phyloP scores from a whole-genome alignment of 352 stramenopile species.

The Phytophthora pisi region DNA sequence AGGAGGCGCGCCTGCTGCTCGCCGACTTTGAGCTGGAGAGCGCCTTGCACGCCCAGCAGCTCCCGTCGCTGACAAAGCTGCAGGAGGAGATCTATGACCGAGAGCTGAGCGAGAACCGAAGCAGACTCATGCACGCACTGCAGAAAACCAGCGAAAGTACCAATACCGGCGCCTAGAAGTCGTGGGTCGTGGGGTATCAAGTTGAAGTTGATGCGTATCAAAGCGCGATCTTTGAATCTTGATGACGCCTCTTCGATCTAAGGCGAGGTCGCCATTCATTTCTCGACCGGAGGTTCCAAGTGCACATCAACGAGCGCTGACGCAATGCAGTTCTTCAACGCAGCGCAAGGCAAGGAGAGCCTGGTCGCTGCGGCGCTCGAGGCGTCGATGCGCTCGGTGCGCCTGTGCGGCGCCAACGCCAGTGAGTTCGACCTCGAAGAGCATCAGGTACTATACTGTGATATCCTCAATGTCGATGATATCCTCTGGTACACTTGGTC shows the following conservation, averaged over 20 bases:
- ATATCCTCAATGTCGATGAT: too few relatives aligned
- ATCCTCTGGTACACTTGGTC: background rate
- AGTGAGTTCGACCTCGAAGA: conserved; percentile 29
- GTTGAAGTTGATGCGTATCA: conserved; percentile 26
- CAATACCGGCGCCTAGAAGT: background rate
- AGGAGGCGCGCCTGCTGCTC: conserved; percentile 23
- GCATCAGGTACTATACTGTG: conserved; percentile 32
- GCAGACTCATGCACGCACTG: background rate
- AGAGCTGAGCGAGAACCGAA: conserved; percentile 10
- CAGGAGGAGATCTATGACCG: conserved; percentile 26
- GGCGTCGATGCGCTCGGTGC: conserved; percentile 43
- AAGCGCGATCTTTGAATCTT: conserved; percentile 21
- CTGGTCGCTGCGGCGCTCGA: conserved; percentile 31
- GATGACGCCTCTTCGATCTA: conserved; percentile 18
- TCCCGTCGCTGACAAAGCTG: conserved; percentile 29
- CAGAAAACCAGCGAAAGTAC: conserved; percentile 2
- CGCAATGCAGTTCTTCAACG: conserved; percentile 50
- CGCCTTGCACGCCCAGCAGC: conserved; percentile 47
- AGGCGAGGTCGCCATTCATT: conserved; percentile 22
- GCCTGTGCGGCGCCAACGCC: conserved; percentile 29
- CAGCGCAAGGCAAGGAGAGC: conserved; percentile 36
- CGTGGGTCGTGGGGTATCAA: too few relatives aligned
- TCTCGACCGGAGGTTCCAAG: conserved; percentile 3
- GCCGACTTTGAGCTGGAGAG: conserved; percentile 38
- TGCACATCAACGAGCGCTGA: background rate